Evolutionary conservation across 345 rosid species (phyloP).

Genomic region (Syzygium oleosum): DNA sequence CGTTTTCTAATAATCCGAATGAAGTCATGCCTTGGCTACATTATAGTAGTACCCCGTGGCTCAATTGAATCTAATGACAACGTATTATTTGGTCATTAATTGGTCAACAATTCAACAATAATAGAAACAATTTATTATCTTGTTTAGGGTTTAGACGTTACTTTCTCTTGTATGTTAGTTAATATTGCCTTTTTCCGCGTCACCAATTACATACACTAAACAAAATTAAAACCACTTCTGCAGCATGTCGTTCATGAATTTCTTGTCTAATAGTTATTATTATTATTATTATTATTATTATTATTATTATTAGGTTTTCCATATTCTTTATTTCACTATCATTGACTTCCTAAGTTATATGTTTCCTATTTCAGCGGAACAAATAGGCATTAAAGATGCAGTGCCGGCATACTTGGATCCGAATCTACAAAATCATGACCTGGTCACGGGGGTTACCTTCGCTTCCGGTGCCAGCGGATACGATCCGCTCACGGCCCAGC

Average conservation of each 20-base stretch:
- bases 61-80: neutral
- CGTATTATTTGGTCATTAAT: neutral
- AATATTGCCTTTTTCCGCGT: neutral
- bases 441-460: constrained; percentile 66
- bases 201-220: neutral
- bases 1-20: neutral
- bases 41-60: neutral
- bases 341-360: neutral
- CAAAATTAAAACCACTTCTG: neutral
- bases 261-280: neutral
- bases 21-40: neutral
- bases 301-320: neutral
- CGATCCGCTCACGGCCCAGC: constrained; percentile 52
- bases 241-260: neutral
- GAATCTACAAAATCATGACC: constrained; percentile 32
- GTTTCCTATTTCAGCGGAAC: constrained; percentile 34
- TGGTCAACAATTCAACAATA: neutral
- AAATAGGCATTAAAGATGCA: constrained; percentile 47
- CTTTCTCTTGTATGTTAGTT: neutral
- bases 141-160: neutral
- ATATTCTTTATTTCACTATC: neutral
- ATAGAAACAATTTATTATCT: neutral
- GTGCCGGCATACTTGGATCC: constrained; percentile 65
- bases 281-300: neutral
- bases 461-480: constrained; percentile 80